phyloP scores from a whole-genome alignment of 139 green algal species.

The Mychonastes homosphaera region DNA sequence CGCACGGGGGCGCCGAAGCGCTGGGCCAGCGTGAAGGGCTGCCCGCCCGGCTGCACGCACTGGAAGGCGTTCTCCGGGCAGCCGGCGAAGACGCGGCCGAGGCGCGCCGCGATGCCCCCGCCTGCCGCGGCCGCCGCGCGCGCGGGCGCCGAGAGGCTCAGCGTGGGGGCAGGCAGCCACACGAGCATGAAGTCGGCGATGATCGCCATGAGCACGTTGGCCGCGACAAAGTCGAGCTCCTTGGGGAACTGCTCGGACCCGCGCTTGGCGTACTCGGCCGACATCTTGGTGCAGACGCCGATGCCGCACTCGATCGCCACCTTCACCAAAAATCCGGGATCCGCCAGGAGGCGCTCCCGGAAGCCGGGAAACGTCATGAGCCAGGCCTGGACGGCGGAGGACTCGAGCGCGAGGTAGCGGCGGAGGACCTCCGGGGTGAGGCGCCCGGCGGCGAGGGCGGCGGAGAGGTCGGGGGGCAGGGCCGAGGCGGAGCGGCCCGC shows the following conservation, averaged over 20 bases:
- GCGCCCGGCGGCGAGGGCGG: slow-evolving; percentile 43
- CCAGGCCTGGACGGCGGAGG: slow-evolving; percentile 46
- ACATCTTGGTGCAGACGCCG: slow-evolving; percentile 82
- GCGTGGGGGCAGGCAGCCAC: slow-evolving; percentile 89
- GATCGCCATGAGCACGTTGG: slow-evolving; percentile 94
- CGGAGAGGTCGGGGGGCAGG: slow-evolving; percentile 53
- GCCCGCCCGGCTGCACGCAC: slow-evolving; percentile 46
- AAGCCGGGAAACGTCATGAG: slow-evolving; percentile 67
- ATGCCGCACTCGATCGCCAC: slow-evolving; percentile 84
- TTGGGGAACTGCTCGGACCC: neutral
- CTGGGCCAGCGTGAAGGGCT: slow-evolving; percentile 67
- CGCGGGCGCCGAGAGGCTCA: slow-evolving; percentile 23
- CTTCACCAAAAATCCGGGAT: slow-evolving; percentile 87
- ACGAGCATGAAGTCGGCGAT: slow-evolving; percentile 98
- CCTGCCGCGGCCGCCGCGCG: neutral
- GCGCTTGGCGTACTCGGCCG: slow-evolving; percentile 79
- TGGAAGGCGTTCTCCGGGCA: slow-evolving; percentile 98
- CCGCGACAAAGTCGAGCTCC: slow-evolving; percentile 91
- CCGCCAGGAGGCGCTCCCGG: slow-evolving; percentile 82
- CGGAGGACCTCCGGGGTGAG: slow-evolving; percentile 51
- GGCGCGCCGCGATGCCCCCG: neutral
- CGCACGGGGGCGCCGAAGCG: slow-evolving; percentile 58
- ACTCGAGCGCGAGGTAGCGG: slow-evolving; percentile 62
- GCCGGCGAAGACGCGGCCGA: slow-evolving; percentile 49
- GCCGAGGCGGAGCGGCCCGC: slow-evolving; percentile 32